Evolutionary conservation across 805 yeast genomes (phyloP).

Genomic region (Wickerhamia fluorescens): DNA sequence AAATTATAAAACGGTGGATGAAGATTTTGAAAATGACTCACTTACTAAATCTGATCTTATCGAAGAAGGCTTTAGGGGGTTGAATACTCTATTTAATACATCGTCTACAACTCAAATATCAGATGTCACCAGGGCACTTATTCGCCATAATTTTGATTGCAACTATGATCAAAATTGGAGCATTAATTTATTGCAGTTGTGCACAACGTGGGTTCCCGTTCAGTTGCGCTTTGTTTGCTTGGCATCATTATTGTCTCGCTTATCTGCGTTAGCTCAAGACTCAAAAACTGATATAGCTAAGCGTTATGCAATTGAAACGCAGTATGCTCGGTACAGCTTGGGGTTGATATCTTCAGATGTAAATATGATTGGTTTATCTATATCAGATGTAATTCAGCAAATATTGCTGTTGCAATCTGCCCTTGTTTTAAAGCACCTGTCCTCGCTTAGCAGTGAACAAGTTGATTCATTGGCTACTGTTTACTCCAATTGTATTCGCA

Average conservation of each 20-base stretch:
- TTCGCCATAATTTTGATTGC: constrained; percentile 28
- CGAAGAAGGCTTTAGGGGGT: constrained; percentile 41
- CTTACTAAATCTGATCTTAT: constrained; percentile 34
- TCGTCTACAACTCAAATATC: constrained; percentile 54
- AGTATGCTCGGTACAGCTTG: constrained; percentile 40
- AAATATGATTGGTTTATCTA: constrained; percentile 81
- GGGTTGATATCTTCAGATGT: constrained; percentile 69
- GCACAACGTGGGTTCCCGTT: constrained; percentile 75
- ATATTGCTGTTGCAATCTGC: constrained; percentile 44
- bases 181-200: constrained; percentile 48
- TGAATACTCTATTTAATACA: constrained; percentile 60
- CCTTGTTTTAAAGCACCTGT: constrained; percentile 19
- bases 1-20: constrained; percentile 11
- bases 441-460: constrained; percentile 13
- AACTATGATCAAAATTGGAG: constrained; percentile 40
- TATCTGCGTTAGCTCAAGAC: constrained; percentile 15
- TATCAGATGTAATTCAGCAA: constrained; percentile 66
- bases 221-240: constrained; percentile 66
- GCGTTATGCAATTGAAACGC: constrained; percentile 19
- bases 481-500: constrained; percentile 55
- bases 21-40: constrained; percentile 27
- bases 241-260: constrained; percentile 31
- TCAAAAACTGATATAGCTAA: constrained; percentile 7
- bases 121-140: constrained; percentile 46
- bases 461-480: constrained; percentile 28